Base-by-base conservation (phyloP, 768 basidiomycete genomes). In the Mycena maculata region DNA sequence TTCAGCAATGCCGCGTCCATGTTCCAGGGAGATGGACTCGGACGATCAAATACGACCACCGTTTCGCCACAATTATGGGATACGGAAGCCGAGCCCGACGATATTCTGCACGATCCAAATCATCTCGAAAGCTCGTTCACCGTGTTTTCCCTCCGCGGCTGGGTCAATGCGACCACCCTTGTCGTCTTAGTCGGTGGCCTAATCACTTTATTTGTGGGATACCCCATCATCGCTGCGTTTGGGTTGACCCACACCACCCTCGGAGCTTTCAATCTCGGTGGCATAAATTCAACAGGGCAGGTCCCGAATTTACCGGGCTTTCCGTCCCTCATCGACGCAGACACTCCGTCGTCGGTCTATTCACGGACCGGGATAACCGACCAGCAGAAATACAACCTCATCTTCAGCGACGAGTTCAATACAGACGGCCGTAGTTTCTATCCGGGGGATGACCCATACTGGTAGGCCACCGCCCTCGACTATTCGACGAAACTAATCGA, bases 391-490 rank as follows among this genome's bases (percentile, higher is more conserved):
- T 69, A 73, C 25, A 61, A 78, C 74, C 83, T 93, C 36, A 85
- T 89, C 1, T 93, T 92, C 78, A 88, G 86, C 62, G 92, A 93
- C 73, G 92, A 93, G 78, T 81, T 86, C 74, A 76, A 84, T 58
- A 76, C 71, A 5, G 85, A 86, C 68, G 75, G 91, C 82, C 70
- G 96, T 83, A 68, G 89, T 75, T 80, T 92, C 84, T 77, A 93
- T 88, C 85, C 95, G 71, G 86, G 92, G 79, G 75, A 97, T 85
- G 74, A 97, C 90, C 81, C 96, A 86, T 85, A 88, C 84, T 75
- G 97, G 63, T 62, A 13, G 8, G 39, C 16, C 23, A 13, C 13
- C 10, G 30, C 8, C 45, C n/a, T 45, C 6, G n/a, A 20, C 3
- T n/a, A 28, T 42, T 36, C 0, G 36, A 48, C 23, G n/a, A 4